phyloP scores from a whole-genome alignment of 768 basidiomycete genomes.

The Rhizopogon rudus region DNA sequence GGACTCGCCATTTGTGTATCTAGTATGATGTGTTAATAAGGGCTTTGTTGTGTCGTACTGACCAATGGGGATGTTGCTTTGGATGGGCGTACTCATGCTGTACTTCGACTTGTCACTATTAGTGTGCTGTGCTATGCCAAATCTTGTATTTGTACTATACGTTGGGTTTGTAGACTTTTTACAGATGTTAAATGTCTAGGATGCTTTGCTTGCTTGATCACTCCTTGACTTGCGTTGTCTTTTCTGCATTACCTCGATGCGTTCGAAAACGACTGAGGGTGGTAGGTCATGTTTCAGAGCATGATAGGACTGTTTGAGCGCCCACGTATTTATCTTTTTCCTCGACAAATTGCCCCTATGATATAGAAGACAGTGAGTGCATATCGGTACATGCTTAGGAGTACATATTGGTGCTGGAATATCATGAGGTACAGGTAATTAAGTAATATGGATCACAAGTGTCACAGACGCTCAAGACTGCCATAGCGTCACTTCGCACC shows the following conservation, averaged over 20 bases:
- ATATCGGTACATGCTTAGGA: not conserved
- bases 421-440: not conserved
- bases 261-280: too few relatives aligned
- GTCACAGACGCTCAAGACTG: not conserved
- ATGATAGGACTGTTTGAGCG: too few relatives aligned
- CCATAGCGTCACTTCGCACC: slow-evolving; percentile 11
- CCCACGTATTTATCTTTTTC: too few relatives aligned
- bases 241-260: too few relatives aligned
- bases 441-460: not conserved
- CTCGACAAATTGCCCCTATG: too few relatives aligned
- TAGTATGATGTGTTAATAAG: not conserved
- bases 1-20: not conserved
- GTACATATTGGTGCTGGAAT: slow-evolving; percentile 1
- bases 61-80: not conserved
- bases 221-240: too few relatives aligned
- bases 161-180: not conserved
- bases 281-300: too few relatives aligned
- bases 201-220: not conserved
- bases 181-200: not conserved
- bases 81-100: not conserved
- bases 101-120: not conserved
- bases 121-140: not conserved
- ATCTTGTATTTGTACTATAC: not conserved
- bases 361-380: not conserved
- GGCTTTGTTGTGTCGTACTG: not conserved